Percentiles rank a stretch among this genome's conserved stretches.
Evolutionary conservation across 2,329 filamentous ascomycete genomes (phyloP).

Genomic region (Curvularia spicifera): DNA sequence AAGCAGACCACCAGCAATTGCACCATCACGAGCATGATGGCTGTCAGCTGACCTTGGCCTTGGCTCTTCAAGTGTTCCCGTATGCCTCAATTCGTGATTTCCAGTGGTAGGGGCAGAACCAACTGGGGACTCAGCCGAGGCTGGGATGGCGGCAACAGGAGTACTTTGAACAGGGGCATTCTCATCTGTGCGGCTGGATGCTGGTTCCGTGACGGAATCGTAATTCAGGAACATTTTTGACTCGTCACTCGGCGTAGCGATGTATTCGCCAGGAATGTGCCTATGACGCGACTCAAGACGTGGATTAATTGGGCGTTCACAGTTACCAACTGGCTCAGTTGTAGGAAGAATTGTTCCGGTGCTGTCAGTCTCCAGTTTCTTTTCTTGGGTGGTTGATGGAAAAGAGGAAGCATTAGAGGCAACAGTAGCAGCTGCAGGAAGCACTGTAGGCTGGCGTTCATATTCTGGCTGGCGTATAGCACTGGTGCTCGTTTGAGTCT

Average conservation of each 20-base stretch:
- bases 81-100: constrained; percentile 33
- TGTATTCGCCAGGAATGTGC: constrained; percentile 45
- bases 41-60: constrained; percentile 28
- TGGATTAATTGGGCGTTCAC: constrained; percentile 29
- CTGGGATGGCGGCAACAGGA: not conserved
- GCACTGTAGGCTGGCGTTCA: constrained; percentile 27
- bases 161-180: constrained; percentile 2
- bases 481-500: constrained; percentile 1
- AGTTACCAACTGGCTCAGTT: not conserved
- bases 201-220: constrained; percentile 13
- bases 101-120: constrained; percentile 6
- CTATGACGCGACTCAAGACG: constrained; percentile 44
- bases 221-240: constrained; percentile 33
- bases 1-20: constrained; percentile 34
- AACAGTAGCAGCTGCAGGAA: constrained; percentile 25
- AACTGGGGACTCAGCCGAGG: constrained; percentile 1
- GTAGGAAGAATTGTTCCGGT: constrained; percentile 2
- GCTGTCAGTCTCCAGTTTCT: constrained; percentile 20
- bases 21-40: constrained; percentile 36
- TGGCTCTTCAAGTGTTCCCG: constrained; percentile 32
- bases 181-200: not conserved
- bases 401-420: constrained; percentile 15
- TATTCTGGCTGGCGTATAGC: constrained; percentile 4
- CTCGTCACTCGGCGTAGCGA: constrained; percentile 40
- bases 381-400: constrained; percentile 12